A percentile compares a stretch with the other conserved stretches of the same genome.
phyloP scores from a whole-genome alignment of 2,329 filamentous ascomycete species.

The Coleophoma crateriformis region DNA sequence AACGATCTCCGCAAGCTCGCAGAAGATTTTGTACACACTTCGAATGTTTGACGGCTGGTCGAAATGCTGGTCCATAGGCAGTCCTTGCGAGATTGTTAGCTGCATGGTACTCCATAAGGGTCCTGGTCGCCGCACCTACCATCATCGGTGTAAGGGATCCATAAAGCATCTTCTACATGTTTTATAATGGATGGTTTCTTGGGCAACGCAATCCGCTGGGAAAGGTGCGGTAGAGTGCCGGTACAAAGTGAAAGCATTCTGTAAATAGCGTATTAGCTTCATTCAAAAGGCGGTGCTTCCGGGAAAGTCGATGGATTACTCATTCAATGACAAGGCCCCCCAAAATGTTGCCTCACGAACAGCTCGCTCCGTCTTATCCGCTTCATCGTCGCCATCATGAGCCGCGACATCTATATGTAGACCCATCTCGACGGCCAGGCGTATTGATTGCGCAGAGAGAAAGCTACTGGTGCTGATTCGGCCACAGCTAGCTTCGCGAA shows the following conservation, averaged over 20 bases:
- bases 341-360: constrained; percentile 45
- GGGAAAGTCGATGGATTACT: constrained; percentile 44
- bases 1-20: constrained; percentile 67
- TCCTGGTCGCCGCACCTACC: constrained; percentile 8
- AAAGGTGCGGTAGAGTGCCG: no score
- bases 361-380: constrained; percentile 36
- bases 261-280: no score
- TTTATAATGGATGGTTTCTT: constrained; percentile 56
- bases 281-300: no score
- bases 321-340: constrained; percentile 47
- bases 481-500: constrained; percentile 67
- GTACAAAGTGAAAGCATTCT: no score
- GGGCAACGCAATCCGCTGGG: constrained; percentile 12
- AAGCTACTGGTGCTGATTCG: constrained; percentile 69
- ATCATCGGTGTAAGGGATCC: constrained; percentile 27
- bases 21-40: constrained; percentile 63
- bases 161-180: constrained; percentile 54
- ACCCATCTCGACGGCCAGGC: constrained; percentile 53
- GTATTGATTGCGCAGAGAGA: constrained; percentile 66
- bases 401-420: constrained; percentile 9
- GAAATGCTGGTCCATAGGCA: constrained; percentile 47
- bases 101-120: no score
- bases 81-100: no score
- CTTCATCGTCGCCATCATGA: not conserved
- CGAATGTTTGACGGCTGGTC: constrained; percentile 63